Evolutionary conservation across 805 yeast species (phyloP).

Genomic region (Saccharomycopsis sp.): DNA sequence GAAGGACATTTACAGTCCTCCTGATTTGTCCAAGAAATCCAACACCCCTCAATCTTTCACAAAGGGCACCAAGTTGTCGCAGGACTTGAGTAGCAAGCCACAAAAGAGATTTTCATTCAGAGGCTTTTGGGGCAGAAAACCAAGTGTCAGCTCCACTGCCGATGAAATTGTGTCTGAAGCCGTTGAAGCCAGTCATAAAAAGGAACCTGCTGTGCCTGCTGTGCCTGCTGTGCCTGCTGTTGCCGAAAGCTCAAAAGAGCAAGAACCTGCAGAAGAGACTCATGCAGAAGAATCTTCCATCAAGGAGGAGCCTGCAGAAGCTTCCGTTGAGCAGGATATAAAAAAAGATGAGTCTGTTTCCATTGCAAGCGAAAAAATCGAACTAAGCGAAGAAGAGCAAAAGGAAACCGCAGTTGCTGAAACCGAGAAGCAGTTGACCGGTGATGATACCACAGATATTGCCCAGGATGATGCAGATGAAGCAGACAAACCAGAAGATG

Average conservation of each 20-base stretch:
- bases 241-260: background rate
- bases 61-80: slow-evolving; percentile 14
- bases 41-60: slow-evolving; percentile 19
- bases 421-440: slow-evolving; percentile 1
- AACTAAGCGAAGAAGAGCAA: slow-evolving; percentile 1
- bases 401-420: slow-evolving; percentile 14
- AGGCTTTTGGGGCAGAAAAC: background rate
- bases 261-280: background rate
- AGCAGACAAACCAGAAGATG: background rate
- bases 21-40: slow-evolving; percentile 18
- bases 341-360: background rate
- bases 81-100: slow-evolving; percentile 3
- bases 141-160: background rate
- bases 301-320: background rate
- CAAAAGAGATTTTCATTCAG: slow-evolving; percentile 5
- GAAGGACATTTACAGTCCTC: slow-evolving; percentile 14
- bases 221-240: background rate
- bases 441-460: background rate
- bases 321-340: background rate
- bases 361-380: background rate
- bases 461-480: background rate
- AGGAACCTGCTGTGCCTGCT: background rate
- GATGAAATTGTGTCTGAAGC: background rate
- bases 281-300: slow-evolving; percentile 2
- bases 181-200: too few species aligned